Base-by-base conservation (phyloP, 306 rosid species). In the Glycine tomentella region DNA sequence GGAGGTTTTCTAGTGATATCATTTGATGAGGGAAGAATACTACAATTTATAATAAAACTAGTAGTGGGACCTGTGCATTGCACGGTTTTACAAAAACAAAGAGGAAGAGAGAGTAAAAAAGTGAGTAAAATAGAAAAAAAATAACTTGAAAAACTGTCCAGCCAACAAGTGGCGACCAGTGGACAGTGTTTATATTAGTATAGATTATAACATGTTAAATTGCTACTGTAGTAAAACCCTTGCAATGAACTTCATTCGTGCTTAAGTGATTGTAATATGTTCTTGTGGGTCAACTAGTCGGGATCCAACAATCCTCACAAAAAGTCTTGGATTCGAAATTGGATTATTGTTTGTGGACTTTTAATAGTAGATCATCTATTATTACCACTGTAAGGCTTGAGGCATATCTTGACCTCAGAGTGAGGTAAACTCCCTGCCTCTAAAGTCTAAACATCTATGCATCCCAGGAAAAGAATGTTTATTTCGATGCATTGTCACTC, bases 241-340 rank as follows among this genome's bases (percentile, higher is more conserved):
- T 38, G 6, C 44, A 38, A 38, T 38, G 44, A 38, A 38, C 44
- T 38, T 38, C 7, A 38, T 38, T 38, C 7, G 44, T 38, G 44
- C 44, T 38, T 38, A 38, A 38, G 44, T 38, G 7, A 5, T 38
- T 5, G 14, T 10, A 11, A 10, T n/a, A 20, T 9, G 40, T 25
- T 59, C 38, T 25, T 25, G 16, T 33, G 49, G 10, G 51, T 53
- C 49, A 72, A 38, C 65, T 15, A 40, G 6, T 73, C 3, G 7
- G 77, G 38, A 73, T 36, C 10, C 58, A 53, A 34, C 77, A 52
- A n/a, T n/a, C n/a, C 44, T 72, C 34, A 52, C 50, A n/a, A n/a
- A 53, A 72, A n/a, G 42, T 10, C 7, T 25, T 31, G 7, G 9
- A 31, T 56, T 38, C 42, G 5, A 38, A 4, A 38, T 38, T 56